Conservation (phyloP, 2,329 filamentous ascomycete species). For the Balansia obtecta region DNA sequence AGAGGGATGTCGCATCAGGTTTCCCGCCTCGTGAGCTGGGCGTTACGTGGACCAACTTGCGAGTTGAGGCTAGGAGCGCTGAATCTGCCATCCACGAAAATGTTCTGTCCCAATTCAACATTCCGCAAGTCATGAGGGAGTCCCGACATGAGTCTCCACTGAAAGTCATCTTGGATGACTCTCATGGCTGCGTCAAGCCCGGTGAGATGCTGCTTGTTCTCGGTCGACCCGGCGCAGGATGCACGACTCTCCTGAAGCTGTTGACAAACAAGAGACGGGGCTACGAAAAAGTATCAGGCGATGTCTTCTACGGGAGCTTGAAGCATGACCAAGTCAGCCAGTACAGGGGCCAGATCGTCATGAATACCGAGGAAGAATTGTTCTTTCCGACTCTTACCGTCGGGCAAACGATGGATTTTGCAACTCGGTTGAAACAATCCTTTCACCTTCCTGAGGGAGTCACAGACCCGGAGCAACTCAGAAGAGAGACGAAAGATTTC, state of each 20-base stretch:
- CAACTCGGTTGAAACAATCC: constrained; percentile 46
- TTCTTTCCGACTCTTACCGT: constrained; percentile 60
- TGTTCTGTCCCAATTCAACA: constrained; percentile 45
- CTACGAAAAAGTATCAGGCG: constrained; percentile 44
- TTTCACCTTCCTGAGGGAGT: constrained; percentile 31
- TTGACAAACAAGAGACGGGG: constrained; percentile 52
- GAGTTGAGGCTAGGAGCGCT: constrained; percentile 46
- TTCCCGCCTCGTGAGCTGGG: constrained; percentile 41
- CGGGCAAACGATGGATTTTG: constrained; percentile 58
- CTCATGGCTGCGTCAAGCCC: constrained; percentile 56
- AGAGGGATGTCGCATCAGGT: constrained; percentile 31
- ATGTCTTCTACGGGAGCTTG: constrained; percentile 43
- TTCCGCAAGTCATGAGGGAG: constrained; percentile 40
- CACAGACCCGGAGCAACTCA: constrained; percentile 30
- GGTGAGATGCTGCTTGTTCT: constrained; percentile 62
- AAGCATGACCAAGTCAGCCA: constrained; percentile 34
- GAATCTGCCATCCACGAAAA: constrained; percentile 55
- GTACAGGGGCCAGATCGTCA: constrained; percentile 47
- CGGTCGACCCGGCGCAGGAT: constrained; percentile 56
- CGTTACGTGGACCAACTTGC: constrained; percentile 52
- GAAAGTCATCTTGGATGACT: constrained; percentile 52
- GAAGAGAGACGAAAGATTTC: constrained; percentile 36
- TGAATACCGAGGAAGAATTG: constrained; percentile 59
- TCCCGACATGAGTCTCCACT: constrained; percentile 42
- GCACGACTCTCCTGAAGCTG: constrained; percentile 58